A percentile compares a stretch with the other conserved stretches of the same genome.
phyloP scores from a whole-genome alignment of 345 rosid species.

The Noccaea bulbosa region DNA sequence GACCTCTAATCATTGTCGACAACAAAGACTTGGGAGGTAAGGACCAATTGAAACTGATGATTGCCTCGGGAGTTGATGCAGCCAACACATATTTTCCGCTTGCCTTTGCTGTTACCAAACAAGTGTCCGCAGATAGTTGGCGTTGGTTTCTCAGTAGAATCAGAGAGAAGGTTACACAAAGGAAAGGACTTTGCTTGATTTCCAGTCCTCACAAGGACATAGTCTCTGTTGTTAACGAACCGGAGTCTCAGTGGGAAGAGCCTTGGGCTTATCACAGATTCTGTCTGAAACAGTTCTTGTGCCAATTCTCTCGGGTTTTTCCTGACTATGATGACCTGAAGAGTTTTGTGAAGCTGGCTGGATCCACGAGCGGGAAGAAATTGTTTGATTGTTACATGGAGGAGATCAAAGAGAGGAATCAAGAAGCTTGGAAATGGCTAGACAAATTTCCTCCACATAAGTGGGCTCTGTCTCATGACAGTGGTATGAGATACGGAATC shows the following conservation, averaged over 20 bases:
- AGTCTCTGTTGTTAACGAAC: background rate
- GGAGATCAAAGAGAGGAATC: background rate
- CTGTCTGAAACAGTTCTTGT: background rate
- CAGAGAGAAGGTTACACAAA: slow-evolving; percentile 25
- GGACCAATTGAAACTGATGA: background rate
- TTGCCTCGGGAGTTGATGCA: background rate
- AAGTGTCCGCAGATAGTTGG: background rate
- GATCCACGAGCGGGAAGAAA: background rate
- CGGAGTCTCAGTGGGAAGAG: background rate
- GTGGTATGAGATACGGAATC: slow-evolving; percentile 10
- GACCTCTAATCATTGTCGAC: slow-evolving; percentile 21
- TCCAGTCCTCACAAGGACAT: slow-evolving; percentile 19
- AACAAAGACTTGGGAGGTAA: accelerated
- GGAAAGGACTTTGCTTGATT: slow-evolving; percentile 9
- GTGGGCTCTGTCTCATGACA: slow-evolving; percentile 25
- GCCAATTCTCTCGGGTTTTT: background rate
- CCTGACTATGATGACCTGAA: background rate
- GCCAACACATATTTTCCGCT: background rate
- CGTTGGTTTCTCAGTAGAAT: slow-evolving; percentile 16
- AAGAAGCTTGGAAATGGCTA: slow-evolving; percentile 17
- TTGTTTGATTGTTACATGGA: background rate
- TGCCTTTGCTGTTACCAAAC: slow-evolving; percentile 12
- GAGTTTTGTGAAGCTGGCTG: background rate
- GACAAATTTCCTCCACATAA: background rate
- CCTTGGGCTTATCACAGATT: slow-evolving; percentile 9